A percentile compares a stretch with the other conserved stretches of the same genome.
These are phyloP conservation scores for Fusarium robinianum DNA, from an alignment of 2,329 filamentous ascomycete genomes.

Conservation along the genomic window DNA sequence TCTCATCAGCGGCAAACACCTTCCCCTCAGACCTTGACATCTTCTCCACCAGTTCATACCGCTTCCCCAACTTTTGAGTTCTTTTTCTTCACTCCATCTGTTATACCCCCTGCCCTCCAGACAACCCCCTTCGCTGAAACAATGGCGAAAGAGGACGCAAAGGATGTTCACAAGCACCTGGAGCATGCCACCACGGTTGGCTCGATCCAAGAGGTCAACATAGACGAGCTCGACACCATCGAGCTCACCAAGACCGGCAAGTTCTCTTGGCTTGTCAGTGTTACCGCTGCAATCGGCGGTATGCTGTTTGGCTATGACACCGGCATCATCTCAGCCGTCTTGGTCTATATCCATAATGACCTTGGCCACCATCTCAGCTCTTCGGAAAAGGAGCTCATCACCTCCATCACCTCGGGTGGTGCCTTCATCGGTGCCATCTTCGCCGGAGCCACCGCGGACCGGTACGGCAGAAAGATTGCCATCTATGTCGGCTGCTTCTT, in stretches of 20 bases:
- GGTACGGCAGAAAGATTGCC: constrained; percentile 34
- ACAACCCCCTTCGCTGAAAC: constrained; percentile 5
- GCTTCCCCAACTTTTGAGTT: neutral
- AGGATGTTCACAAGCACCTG: constrained; percentile 29
- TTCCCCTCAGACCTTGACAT: neutral
- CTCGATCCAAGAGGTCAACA: constrained; percentile 24
- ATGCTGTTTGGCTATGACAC: constrained; percentile 45
- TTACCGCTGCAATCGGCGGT: constrained; percentile 43
- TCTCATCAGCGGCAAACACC: constrained; percentile 16
- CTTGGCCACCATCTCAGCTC: constrained; percentile 47
- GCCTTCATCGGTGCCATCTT: constrained; percentile 38
- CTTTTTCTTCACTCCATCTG: constrained; percentile 1
- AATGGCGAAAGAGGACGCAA: constrained; percentile 28
- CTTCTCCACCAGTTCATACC: constrained; percentile 1
- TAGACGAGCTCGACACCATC: constrained; percentile 34
- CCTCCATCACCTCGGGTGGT: constrained; percentile 53
- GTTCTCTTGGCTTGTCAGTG: constrained; percentile 34
- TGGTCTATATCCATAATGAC: constrained; percentile 34
- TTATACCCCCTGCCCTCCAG: neutral
- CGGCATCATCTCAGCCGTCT: constrained; percentile 45
- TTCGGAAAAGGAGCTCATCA: constrained; percentile 55
- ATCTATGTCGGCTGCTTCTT: constrained; percentile 37
- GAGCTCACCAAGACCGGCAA: constrained; percentile 33
- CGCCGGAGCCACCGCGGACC: constrained; percentile 34
- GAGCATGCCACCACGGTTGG: constrained; percentile 20